Evolutionary conservation across 2,329 filamentous ascomycete species (phyloP).

Genomic region (Sporothrix inflata): DNA sequence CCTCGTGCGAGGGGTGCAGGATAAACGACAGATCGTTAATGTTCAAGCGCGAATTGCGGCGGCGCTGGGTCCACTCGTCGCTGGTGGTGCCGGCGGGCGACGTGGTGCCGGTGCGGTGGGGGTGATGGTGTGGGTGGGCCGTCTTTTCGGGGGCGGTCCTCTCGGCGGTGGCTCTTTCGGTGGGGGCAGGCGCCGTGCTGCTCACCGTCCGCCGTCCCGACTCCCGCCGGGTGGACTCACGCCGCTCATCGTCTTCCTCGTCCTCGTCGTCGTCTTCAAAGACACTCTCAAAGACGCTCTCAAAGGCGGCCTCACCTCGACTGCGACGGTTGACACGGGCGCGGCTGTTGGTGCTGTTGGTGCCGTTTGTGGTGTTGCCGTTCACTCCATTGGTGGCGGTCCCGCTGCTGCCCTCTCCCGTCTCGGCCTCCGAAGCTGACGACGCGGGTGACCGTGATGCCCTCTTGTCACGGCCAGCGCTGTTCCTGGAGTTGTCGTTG

Average conservation of each 20-base stretch:
- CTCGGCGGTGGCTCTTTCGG: no score
- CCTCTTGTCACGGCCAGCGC: background rate
- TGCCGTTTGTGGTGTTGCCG: background rate
- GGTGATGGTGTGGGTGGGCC: background rate
- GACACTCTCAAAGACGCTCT: background rate
- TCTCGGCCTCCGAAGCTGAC: background rate
- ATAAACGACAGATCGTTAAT: slow-evolving; percentile 25
- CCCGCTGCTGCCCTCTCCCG: no score
- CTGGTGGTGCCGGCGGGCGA: background rate
- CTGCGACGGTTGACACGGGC: background rate
- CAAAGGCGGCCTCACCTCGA: background rate
- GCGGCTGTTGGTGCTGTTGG: background rate
- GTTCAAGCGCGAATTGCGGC: slow-evolving; percentile 22
- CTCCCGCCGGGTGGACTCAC: background rate
- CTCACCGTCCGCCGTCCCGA: no score
- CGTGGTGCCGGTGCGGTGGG: background rate
- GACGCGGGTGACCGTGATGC: background rate
- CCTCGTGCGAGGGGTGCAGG: slow-evolving; percentile 25
- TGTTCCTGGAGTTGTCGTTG: no score
- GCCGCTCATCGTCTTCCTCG: background rate
- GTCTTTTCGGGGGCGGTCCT: background rate
- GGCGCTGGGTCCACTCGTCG: slow-evolving; percentile 18
- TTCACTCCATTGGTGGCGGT: background rate
- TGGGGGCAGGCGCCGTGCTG: no score
- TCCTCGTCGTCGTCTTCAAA: slow-evolving; percentile 8